phyloP scores from a whole-genome alignment of 768 basidiomycete species.

The Podaxis sp. region DNA sequence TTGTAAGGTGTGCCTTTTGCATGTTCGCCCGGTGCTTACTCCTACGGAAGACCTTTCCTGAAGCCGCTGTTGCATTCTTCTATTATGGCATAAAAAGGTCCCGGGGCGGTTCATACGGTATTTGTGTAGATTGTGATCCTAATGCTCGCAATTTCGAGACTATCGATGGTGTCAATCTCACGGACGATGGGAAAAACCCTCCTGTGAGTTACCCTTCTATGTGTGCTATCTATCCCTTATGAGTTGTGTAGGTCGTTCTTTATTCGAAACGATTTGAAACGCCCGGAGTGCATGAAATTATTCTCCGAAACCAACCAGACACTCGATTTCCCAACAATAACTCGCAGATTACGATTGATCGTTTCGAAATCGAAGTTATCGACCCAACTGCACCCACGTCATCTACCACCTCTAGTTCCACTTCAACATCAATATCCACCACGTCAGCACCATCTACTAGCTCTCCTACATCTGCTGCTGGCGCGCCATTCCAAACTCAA shows the following conservation, averaged over 20 bases:
- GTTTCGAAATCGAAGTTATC: slow-evolving; percentile 4
- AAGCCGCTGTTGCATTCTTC: slow-evolving; percentile 27
- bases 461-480: slow-evolving; percentile 13
- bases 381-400: neutral
- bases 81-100: slow-evolving; percentile 30
- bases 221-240: neutral
- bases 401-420: neutral
- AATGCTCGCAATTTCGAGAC: slow-evolving; percentile 22
- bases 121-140: slow-evolving; percentile 34
- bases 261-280: slow-evolving; percentile 22
- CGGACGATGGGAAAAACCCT: slow-evolving; percentile 29
- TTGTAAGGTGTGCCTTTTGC: slow-evolving; percentile 22
- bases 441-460: neutral
- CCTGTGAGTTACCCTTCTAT: slow-evolving; percentile 23
- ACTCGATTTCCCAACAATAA: slow-evolving; percentile 22
- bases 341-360: slow-evolving; percentile 30
- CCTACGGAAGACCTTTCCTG: slow-evolving; percentile 10
- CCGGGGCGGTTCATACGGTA: slow-evolving; percentile 28
- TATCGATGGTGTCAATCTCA: slow-evolving; percentile 29
- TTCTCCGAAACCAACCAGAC: slow-evolving; percentile 27
- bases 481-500: neutral
- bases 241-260: slow-evolving; percentile 22
- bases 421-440: slow-evolving; percentile 8
- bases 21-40: slow-evolving; percentile 16
- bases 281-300: slow-evolving; percentile 27